Percentiles rank a stretch among this genome's conserved stretches.
These are phyloP conservation scores for Rickenella mellea DNA, from an alignment of 768 basidiomycete genomes.

Conservation along the genomic window DNA sequence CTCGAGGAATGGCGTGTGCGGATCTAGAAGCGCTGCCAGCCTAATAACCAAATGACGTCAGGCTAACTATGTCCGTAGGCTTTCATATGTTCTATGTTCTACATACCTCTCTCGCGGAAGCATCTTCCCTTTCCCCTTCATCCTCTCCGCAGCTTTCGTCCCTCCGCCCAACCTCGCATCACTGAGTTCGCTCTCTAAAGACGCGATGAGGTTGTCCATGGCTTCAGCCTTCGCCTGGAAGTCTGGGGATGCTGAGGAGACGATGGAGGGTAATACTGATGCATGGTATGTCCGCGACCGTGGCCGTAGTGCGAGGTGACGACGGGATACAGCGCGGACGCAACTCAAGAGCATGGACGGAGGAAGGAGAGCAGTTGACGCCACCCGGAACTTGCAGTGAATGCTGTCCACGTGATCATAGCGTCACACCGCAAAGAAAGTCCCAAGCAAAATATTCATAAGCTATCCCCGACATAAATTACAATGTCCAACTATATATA, in stretches of 20 bases:
- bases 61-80: not conserved
- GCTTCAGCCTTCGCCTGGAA: slow-evolving; percentile 55
- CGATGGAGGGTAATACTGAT: slow-evolving; percentile 59
- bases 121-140: slow-evolving; percentile 71
- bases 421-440: no score
- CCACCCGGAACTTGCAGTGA: no score
- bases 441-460: no score
- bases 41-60: slow-evolving; percentile 25
- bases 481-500: no score
- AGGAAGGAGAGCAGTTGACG: no score
- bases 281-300: slow-evolving; percentile 47
- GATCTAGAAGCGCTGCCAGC: slow-evolving; percentile 67
- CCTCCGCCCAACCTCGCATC: slow-evolving; percentile 65
- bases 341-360: no score
- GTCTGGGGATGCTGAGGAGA: slow-evolving; percentile 63
- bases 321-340: no score
- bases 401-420: no score
- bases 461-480: no score
- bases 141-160: slow-evolving; percentile 60
- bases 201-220: slow-evolving; percentile 62
- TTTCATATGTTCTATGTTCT: not conserved
- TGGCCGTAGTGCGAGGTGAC: no score
- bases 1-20: slow-evolving; percentile 84
- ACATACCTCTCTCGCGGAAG: slow-evolving; percentile 75
- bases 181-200: slow-evolving; percentile 51